Evolutionary conservation across 495 filamentous ascomycete species (phyloP).

Genomic region (Podospora anserina): DNA sequence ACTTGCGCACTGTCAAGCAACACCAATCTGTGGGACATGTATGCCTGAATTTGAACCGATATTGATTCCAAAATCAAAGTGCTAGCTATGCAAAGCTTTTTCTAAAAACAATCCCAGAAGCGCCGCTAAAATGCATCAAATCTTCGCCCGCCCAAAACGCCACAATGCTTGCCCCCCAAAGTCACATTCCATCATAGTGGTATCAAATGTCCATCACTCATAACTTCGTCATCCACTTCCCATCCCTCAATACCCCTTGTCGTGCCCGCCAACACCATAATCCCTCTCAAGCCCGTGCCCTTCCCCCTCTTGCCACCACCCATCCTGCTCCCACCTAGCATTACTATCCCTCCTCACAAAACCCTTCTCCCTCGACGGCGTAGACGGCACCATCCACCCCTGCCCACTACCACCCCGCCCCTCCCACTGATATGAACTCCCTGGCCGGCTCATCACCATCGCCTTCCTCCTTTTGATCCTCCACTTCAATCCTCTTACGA

Average conservation of each 20-base stretch:
- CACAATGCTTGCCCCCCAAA: background rate
- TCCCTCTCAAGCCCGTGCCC: background rate
- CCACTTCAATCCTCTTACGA: slow-evolving; percentile 11
- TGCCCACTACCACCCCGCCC: too few relatives aligned
- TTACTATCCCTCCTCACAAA: background rate
- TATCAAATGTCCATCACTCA: background rate
- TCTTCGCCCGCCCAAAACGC: background rate
- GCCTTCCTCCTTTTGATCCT: background rate
- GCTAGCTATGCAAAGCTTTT: background rate
- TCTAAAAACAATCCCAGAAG: background rate
- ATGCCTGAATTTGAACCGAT: too few relatives aligned
- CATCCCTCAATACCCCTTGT: background rate
- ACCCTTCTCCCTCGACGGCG: background rate
- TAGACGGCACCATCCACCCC: background rate
- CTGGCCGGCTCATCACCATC: background rate
- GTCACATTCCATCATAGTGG: background rate
- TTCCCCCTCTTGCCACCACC: background rate
- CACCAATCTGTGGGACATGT: too few relatives aligned
- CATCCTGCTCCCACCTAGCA: background rate
- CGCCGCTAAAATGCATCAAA: background rate
- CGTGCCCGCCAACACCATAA: background rate
- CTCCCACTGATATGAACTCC: background rate
- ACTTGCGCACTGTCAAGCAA: too few relatives aligned
- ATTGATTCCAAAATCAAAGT: background rate
- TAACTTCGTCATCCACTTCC: background rate